A percentile compares a stretch with the other conserved stretches of the same genome.
phyloP scores from a whole-genome alignment of 1,284 basidiomycete genomes.

The Malassezia globosa region DNA sequence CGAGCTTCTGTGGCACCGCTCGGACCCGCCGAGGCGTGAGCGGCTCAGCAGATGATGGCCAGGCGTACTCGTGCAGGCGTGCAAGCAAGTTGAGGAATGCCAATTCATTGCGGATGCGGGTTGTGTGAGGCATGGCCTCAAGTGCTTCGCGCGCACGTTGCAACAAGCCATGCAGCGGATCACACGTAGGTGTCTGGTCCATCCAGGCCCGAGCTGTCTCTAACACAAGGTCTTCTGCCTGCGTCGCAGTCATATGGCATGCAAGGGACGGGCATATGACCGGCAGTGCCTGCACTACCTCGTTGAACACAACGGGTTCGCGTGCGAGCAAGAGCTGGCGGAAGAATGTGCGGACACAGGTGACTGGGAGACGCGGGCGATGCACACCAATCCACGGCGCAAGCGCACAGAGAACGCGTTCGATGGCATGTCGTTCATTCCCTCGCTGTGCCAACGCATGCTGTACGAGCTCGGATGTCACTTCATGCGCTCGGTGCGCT shows the following conservation, averaged over 20 bases:
- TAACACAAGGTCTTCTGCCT: conserved; percentile 7
- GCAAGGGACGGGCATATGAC: not conserved
- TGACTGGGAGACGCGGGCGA: not conserved
- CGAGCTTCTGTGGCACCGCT: conserved; percentile 3
- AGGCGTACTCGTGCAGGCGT: conserved; percentile 1
- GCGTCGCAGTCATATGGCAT: not conserved
- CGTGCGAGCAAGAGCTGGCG: not conserved
- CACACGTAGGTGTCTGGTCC: conserved; percentile 10
- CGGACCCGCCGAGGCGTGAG: conserved; percentile 11
- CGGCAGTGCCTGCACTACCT: not conserved
- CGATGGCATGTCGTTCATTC: not conserved
- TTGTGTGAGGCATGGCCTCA: conserved; percentile 2
- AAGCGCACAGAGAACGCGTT: not conserved
- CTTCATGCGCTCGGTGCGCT: not conserved
- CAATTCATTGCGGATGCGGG: not conserved
- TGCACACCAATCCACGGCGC: conserved; percentile 4
- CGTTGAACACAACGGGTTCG: conserved; percentile 7
- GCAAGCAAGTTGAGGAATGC: not conserved
- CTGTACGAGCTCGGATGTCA: not conserved
- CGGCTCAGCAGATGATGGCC: not conserved
- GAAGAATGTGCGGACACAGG: conserved; percentile 2
- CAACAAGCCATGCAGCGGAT: conserved; percentile 7
- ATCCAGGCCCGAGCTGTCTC: conserved; percentile 5
- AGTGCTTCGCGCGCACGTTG: conserved; percentile 7
- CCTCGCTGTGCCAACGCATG: conserved; percentile 5